These are phyloP conservation scores for Colletotrichum melonis DNA, from an alignment of 2,329 filamentous ascomycete genomes.

Conservation along the genomic window DNA sequence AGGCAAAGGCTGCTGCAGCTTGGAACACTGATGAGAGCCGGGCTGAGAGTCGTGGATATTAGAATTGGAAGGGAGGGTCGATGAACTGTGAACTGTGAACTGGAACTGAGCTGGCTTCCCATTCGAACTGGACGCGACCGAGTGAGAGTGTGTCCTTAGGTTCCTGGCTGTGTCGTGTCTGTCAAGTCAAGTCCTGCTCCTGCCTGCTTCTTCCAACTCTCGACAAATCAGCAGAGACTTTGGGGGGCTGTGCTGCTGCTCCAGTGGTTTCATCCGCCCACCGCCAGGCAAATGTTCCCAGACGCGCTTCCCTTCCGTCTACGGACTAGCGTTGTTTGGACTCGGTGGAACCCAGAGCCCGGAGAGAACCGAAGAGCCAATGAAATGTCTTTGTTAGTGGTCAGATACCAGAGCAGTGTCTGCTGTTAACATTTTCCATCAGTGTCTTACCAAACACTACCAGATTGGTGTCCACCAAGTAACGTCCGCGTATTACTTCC, in stretches of 20 bases:
- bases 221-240: slow-evolving; percentile 5
- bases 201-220: not conserved
- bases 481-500: not conserved
- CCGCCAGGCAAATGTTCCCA: not conserved
- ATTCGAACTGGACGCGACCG: not conserved
- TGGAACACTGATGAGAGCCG: not conserved
- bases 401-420: not conserved
- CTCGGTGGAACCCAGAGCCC: not conserved
- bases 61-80: not conserved
- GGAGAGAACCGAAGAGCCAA: slow-evolving; percentile 7
- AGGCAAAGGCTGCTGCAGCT: slow-evolving; percentile 25
- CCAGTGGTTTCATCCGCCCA: slow-evolving; percentile 30
- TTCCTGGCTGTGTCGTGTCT: not conserved
- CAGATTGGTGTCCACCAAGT: not conserved
- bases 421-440: not conserved
- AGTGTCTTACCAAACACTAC: not conserved
- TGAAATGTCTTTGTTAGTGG: not conserved
- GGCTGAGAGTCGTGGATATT: slow-evolving; percentile 8
- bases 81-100: not conserved
- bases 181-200: not conserved
- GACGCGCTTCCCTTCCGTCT: slow-evolving; percentile 8
- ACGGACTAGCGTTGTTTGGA: slow-evolving; percentile 1
- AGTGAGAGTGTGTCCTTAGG: not conserved
- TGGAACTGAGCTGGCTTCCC: not conserved
- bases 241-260: slow-evolving; percentile 20